Evolutionary conservation across 768 basidiomycete species (phyloP).

Genomic region (Mrakia frigida): DNA sequence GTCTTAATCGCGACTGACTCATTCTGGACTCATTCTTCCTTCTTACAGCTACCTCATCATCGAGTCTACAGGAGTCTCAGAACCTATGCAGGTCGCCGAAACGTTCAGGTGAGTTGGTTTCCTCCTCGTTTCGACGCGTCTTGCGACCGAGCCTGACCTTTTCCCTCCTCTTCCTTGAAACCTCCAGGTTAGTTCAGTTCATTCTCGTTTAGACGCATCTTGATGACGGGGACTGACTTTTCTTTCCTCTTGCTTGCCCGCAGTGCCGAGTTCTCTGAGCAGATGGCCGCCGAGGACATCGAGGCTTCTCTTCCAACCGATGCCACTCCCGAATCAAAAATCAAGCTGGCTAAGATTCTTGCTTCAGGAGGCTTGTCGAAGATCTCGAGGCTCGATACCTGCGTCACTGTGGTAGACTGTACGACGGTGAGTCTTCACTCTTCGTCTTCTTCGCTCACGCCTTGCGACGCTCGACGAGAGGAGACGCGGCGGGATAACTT

Average conservation of each 20-base stretch:
- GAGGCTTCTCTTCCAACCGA: slow-evolving; percentile 4
- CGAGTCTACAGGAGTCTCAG: slow-evolving; percentile 42
- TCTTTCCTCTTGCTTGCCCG: too few species aligned
- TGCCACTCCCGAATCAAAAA: slow-evolving; percentile 29
- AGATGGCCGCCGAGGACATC: slow-evolving; percentile 31
- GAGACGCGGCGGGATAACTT: too few species aligned
- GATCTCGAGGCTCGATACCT: slow-evolving; percentile 41
- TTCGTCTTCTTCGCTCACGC: too few species aligned
- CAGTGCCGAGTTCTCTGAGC: slow-evolving; percentile 36
- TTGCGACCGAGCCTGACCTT: neutral
- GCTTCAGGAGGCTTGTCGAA: slow-evolving; percentile 40
- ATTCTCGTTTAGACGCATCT: too few species aligned
- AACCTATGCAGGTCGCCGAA: slow-evolving; percentile 44
- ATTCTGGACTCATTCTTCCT: neutral
- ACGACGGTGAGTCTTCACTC: neutral
- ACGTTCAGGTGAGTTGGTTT: slow-evolving; percentile 39
- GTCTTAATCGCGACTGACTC: neutral
- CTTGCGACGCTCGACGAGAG: too few species aligned
- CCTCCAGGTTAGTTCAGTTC: too few species aligned
- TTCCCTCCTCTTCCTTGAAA: neutral
- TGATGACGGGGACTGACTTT: too few species aligned
- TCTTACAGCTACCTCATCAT: slow-evolving; percentile 41
- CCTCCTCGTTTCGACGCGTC: neutral
- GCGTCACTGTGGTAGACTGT: slow-evolving; percentile 43
- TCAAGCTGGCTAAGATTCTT: slow-evolving; percentile 40